Percentiles rank a stretch among this genome's conserved stretches.
phyloP scores from a whole-genome alignment of 495 filamentous ascomycete genomes.

The Penicillium salamii region DNA sequence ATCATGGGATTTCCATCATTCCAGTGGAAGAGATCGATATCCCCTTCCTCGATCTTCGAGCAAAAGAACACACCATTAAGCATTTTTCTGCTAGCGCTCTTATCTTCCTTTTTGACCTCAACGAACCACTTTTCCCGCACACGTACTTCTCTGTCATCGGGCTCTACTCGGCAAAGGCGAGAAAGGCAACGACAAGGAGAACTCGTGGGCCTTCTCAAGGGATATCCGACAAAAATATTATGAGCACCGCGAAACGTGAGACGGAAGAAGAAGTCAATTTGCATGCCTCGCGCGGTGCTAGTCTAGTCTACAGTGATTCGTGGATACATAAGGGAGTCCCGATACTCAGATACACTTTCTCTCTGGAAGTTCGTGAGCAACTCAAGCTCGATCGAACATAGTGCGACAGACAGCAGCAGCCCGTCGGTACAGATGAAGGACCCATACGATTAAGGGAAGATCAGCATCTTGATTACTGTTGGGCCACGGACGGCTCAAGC shows the following conservation, averaged over 20 bases:
- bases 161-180: not conserved
- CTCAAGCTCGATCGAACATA: not conserved
- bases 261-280: slow-evolving; percentile 2
- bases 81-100: slow-evolving; percentile 1
- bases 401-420: not conserved
- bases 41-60: slow-evolving; percentile 1
- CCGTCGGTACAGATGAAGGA: not conserved
- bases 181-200: not conserved
- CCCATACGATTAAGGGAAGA: not conserved
- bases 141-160: not conserved
- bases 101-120: not conserved
- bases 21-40: not conserved
- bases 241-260: not conserved
- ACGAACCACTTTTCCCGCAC: not conserved
- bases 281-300: not conserved
- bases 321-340: slow-evolving; percentile 1
- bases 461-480: slow-evolving; percentile 2
- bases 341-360: not conserved
- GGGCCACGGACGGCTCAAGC: not conserved
- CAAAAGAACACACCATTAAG: not conserved
- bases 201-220: not conserved
- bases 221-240: not conserved
- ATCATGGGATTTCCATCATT: not conserved
- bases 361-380: not conserved
- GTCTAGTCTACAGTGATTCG: not conserved